Conservation (phyloP, 352 stramenopile genomes). For the Phytophthora podocarpi region DNA sequence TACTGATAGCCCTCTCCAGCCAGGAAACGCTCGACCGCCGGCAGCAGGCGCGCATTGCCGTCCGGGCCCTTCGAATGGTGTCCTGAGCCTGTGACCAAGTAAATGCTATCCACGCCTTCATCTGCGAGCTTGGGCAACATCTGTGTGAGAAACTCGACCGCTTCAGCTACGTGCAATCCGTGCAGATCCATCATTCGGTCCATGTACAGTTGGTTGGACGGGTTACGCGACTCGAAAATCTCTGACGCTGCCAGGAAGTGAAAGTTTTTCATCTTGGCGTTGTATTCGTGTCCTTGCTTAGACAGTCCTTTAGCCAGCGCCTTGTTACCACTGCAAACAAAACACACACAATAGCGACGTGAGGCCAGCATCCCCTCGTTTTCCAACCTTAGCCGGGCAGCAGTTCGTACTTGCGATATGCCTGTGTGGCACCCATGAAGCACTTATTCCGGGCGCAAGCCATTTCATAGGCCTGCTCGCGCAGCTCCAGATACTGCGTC, state of each 20-base stretch:
- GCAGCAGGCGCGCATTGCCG: conserved; percentile 69
- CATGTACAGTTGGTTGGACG: conserved; percentile 74
- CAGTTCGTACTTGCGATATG: conserved; percentile 68
- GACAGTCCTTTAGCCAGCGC: conserved; percentile 75
- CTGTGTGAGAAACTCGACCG: conserved; percentile 73
- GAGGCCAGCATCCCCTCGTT: conserved; percentile 3
- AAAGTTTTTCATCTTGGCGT: conserved; percentile 84
- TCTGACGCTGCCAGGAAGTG: conserved; percentile 75
- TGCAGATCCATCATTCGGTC: conserved; percentile 86
- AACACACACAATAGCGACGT: conserved; percentile 14
- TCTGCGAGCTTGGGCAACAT: conserved; percentile 77
- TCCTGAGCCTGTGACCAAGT: conserved; percentile 80
- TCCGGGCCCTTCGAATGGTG: conserved; percentile 81
- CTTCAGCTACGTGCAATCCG: conserved; percentile 80
- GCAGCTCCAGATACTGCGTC: conserved; percentile 77
- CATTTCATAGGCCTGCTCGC: conserved; percentile 80
- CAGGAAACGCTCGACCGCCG: conserved; percentile 84
- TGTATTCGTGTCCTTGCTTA: conserved; percentile 80
- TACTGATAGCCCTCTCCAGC: conserved; percentile 77
- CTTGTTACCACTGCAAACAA: conserved; percentile 67
- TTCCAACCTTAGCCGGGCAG: background rate
- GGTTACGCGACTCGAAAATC: conserved; percentile 85
- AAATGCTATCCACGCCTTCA: conserved; percentile 77
- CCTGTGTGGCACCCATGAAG: conserved; percentile 86
- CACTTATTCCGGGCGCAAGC: conserved; percentile 86